Percentiles rank a stretch among this genome's conserved stretches.
phyloP scores from a whole-genome alignment of 2,329 filamentous ascomycete species.

The Trichoderma oligosporum region DNA sequence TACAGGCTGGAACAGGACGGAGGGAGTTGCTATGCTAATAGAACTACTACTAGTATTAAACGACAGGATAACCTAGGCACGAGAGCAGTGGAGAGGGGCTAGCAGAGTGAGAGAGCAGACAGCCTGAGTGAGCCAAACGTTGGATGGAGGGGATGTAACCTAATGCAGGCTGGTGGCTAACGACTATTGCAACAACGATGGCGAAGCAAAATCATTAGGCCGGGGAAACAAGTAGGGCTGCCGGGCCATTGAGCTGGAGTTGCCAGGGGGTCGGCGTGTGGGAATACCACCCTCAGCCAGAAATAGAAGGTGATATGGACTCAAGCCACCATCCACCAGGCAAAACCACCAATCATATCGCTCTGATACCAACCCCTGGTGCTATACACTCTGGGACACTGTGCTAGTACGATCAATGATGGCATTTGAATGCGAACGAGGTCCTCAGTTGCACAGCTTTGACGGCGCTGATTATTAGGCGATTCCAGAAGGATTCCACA shows the following conservation, averaged over 20 bases:
- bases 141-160: conserved; percentile 25
- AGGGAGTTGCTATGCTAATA: conserved; percentile 7
- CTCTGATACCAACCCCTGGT: conserved; percentile 26
- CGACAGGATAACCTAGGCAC: conserved; percentile 16
- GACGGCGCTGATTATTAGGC: conserved; percentile 19
- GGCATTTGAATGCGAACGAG: conserved; percentile 20
- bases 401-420: conserved; percentile 18
- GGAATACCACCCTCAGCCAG: conserved; percentile 35
- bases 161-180: conserved; percentile 24
- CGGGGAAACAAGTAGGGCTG: conserved; percentile 21
- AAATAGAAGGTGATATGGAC: conserved; percentile 36
- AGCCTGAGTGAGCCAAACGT: conserved; percentile 14
- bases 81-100: conserved; percentile 19
- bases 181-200: conserved; percentile 22
- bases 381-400: conserved; percentile 24
- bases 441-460: conserved; percentile 15
- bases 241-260: conserved; percentile 29
- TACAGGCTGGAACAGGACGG: background rate
- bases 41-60: conserved; percentile 9
- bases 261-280: conserved; percentile 26
- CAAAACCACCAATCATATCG: conserved; percentile 32
- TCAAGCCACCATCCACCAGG: conserved; percentile 31
- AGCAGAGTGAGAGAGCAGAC: conserved; percentile 21
- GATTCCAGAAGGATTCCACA: conserved; percentile 32
- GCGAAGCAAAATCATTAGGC: conserved; percentile 21